phyloP scores from a whole-genome alignment of 495 filamentous ascomycete genomes.

The Hypomontagnella monticulosa region DNA sequence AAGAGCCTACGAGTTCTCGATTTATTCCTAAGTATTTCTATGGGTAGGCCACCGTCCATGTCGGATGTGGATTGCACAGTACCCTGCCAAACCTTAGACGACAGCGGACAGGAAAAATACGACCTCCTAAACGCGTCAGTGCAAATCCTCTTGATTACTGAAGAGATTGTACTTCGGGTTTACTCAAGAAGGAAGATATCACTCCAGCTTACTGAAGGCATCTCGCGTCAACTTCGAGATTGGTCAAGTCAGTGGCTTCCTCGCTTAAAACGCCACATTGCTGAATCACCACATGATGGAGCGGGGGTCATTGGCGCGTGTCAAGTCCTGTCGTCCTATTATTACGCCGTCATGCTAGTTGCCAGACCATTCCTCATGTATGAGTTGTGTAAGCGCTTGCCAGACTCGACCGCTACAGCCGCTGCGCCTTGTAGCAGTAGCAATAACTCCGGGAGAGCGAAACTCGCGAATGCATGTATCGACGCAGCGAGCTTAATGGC shows the following conservation, averaged over 20 bases:
- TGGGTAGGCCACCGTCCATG: constrained; percentile 68
- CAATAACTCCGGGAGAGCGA: constrained; percentile 46
- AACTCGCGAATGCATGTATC: constrained; percentile 58
- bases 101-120: constrained; percentile 47
- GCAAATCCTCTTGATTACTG: constrained; percentile 54
- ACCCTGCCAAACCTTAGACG: constrained; percentile 41
- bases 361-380: constrained; percentile 60
- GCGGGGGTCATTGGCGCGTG: constrained; percentile 50
- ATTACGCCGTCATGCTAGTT: constrained; percentile 59
- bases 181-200: constrained; percentile 59
- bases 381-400: constrained; percentile 53
- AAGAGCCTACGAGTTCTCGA: constrained; percentile 70
- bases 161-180: constrained; percentile 54
- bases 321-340: constrained; percentile 55
- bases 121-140: constrained; percentile 57
- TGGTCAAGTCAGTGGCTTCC: constrained; percentile 55
- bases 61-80: constrained; percentile 68
- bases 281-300: constrained; percentile 21
- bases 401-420: constrained; percentile 35
- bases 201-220: constrained; percentile 56
- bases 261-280: constrained; percentile 45
- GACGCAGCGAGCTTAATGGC: constrained; percentile 59
- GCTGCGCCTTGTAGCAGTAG: neutral
- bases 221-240: constrained; percentile 56
- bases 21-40: constrained; percentile 67